Conservation (phyloP, 805 yeast species). For the Starmerella tilneyi region DNA sequence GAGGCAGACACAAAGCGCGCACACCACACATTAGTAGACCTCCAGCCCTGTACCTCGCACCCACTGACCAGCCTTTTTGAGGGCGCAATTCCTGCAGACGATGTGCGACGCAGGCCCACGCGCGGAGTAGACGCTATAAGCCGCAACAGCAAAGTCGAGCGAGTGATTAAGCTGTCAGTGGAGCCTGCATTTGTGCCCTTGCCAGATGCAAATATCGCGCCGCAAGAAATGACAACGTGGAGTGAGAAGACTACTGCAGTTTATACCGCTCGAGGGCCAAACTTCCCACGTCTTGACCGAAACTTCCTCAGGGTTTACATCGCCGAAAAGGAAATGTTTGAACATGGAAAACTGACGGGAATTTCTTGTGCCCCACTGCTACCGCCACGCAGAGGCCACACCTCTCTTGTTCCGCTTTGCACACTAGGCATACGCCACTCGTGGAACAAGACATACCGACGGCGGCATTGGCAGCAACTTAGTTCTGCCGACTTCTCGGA, state of each 20-base stretch:
- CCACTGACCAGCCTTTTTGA: not conserved
- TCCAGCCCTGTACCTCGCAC: not conserved
- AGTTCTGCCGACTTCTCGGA: not conserved
- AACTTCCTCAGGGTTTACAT: slow-evolving; percentile 1
- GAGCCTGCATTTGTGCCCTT: too few relatives aligned
- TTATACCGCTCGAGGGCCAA: not conserved
- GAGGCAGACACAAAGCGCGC: not conserved
- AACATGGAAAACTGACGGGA: not conserved
- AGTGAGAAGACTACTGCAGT: not conserved
- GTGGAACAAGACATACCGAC: slow-evolving; percentile 4
- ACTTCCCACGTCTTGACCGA: not conserved
- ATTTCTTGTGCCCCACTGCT: not conserved
- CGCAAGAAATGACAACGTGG: slow-evolving; percentile 4
- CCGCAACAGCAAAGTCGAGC: too few relatives aligned
- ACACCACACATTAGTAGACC: not conserved
- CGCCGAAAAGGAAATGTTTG: slow-evolving; percentile 2
- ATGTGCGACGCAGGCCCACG: not conserved
- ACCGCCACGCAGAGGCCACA: not conserved
- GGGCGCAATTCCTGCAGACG: too few relatives aligned
- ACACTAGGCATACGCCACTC: slow-evolving; percentile 5
- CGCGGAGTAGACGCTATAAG: not conserved
- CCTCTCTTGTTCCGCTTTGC: not conserved
- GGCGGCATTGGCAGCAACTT: not conserved
- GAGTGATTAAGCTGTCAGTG: too few relatives aligned
- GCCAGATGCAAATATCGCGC: too few relatives aligned